phyloP scores from a whole-genome alignment of 176 grass and related monocot species.

The Aegilops bicornis region DNA sequence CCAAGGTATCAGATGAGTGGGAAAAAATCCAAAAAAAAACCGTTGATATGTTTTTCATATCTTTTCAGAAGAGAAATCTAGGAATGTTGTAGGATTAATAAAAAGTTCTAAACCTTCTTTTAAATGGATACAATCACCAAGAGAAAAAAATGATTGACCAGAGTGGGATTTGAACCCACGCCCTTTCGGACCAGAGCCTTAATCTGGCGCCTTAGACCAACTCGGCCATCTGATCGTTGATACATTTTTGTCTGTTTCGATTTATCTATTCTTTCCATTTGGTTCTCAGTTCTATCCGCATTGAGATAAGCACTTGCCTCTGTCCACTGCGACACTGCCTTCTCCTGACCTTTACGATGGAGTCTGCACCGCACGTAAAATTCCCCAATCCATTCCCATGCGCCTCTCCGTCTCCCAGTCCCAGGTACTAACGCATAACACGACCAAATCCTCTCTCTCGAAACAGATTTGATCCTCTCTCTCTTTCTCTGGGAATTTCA shows the following conservation, averaged over 20 bases:
- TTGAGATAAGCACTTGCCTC: not conserved
- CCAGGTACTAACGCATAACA: not conserved
- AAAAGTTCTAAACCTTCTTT: no score
- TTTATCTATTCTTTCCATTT: no score
- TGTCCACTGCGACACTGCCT: not conserved
- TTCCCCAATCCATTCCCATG: not conserved
- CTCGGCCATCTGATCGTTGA: constrained; percentile 57
- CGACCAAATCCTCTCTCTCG: not conserved
- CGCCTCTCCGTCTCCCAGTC: not conserved
- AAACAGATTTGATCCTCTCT: not conserved
- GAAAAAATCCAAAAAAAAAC: no score
- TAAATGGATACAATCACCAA: no score
- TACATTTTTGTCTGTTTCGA: no score
- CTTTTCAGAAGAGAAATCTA: no score
- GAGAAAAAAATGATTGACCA: constrained; percentile 32
- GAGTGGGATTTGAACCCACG: constrained; percentile 95
- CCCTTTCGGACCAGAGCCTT: constrained; percentile 76
- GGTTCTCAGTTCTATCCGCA: not conserved
- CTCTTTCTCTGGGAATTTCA: not conserved
- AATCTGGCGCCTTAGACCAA: constrained; percentile 88
- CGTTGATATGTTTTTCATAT: not conserved
- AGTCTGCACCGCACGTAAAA: not conserved
- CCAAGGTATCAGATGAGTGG: no score
- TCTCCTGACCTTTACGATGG: constrained; percentile 19
- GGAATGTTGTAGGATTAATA: no score